phyloP scores from a whole-genome alignment of 148 eudicot genomes.

The Rheum nobile region DNA sequence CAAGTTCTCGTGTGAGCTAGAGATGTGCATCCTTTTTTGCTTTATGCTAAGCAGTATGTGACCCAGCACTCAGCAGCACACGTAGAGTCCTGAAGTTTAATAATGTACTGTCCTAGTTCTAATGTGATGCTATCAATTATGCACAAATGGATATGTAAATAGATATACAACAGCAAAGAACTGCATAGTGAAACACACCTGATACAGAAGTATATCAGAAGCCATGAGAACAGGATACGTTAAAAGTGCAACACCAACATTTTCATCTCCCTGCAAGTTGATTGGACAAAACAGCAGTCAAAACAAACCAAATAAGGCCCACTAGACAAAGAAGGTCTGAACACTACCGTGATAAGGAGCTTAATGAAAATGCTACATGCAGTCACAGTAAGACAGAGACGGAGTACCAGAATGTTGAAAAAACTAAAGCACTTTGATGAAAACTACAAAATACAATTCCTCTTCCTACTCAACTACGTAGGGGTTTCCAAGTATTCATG shows the following conservation, averaged over 20 bases:
- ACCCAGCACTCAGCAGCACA: not conserved
- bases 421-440: not conserved
- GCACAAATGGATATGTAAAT: not conserved
- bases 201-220: slow-evolving; percentile 92
- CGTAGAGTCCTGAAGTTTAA: not conserved
- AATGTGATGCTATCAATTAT: not conserved
- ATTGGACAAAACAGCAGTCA: not conserved
- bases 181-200: slow-evolving; percentile 33
- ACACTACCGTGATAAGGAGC: not conserved
- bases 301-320: not conserved
- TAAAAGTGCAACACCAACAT: slow-evolving; percentile 86
- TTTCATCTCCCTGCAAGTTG: slow-evolving; percentile 81
- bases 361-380: not conserved
- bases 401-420: not conserved
- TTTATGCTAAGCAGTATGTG: no score
- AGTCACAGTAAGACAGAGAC: not conserved
- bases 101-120: not conserved
- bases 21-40: not conserved
- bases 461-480: not conserved
- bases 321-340: not conserved
- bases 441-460: not conserved
- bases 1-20: not conserved
- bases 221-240: slow-evolving; percentile 99
- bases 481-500: not conserved
- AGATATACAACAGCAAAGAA: not conserved